Evolutionary conservation across 208 protist species (phyloP).

Genomic region (Acanthamoeba culbertsoni): DNA sequence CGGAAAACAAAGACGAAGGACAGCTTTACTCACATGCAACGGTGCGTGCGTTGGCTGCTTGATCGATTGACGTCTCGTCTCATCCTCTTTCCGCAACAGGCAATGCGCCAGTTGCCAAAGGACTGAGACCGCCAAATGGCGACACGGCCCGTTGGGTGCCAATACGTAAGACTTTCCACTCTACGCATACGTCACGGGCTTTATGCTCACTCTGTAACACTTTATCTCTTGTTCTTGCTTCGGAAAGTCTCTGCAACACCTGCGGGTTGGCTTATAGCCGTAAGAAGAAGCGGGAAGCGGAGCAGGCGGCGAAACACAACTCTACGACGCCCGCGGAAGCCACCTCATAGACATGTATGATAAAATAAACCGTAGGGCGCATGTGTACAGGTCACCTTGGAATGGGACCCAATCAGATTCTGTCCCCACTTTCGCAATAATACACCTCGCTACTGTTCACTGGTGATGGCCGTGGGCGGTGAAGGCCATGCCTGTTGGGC

Average conservation of each 20-base stretch:
- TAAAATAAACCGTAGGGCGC: not conserved
- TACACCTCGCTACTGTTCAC: too few species aligned
- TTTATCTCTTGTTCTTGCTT: not conserved
- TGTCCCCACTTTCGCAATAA: too few species aligned
- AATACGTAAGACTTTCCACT: not conserved
- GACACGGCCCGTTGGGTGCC: not conserved
- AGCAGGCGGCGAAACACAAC: not conserved
- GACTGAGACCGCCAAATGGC: conserved; percentile 33
- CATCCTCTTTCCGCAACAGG: not conserved
- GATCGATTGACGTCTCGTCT: not conserved
- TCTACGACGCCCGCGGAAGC: not conserved
- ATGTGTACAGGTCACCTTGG: too few species aligned
- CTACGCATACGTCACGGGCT: not conserved
- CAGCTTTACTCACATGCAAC: conserved; percentile 39
- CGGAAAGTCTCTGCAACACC: not conserved
- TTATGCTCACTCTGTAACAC: not conserved
- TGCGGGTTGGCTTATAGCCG: conserved; percentile 32
- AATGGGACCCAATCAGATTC: too few species aligned
- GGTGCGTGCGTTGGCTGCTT: not conserved
- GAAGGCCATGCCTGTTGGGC: too few species aligned
- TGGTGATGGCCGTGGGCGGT: too few species aligned
- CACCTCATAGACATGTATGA: not conserved
- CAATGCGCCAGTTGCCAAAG: conserved; percentile 13
- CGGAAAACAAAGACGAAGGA: conserved; percentile 31
- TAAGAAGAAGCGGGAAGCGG: conserved; percentile 21